Evolutionary conservation across 805 yeast genomes (phyloP).

Genomic region (Torulaspora delbrueckii): DNA sequence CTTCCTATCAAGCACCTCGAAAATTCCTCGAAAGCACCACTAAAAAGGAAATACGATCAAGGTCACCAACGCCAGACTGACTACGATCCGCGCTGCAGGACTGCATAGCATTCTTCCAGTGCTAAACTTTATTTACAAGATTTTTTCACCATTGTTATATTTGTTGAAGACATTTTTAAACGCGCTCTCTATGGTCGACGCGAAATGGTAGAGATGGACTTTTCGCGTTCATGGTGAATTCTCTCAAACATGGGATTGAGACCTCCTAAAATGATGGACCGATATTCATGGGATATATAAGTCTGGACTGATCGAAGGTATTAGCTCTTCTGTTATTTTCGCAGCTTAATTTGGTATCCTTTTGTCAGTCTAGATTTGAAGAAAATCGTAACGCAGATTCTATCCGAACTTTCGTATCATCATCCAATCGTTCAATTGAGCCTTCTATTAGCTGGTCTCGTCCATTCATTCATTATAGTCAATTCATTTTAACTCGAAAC

Average conservation of each 20-base stretch:
- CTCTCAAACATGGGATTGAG: neutral
- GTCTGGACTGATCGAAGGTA: neutral
- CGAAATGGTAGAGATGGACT: neutral
- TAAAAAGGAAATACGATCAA: neutral
- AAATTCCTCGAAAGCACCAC: neutral
- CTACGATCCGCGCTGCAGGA: neutral
- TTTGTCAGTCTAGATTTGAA: neutral
- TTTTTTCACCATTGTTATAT: neutral
- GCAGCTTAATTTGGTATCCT: neutral
- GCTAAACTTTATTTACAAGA: neutral
- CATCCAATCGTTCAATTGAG: slow-evolving; percentile 12
- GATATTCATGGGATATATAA: neutral
- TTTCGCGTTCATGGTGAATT: slow-evolving; percentile 4
- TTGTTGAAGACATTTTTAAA: neutral
- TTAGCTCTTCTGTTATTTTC: neutral
- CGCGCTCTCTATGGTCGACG: slow-evolving; percentile 3
- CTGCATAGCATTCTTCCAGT: neutral
- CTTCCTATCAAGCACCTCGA: neutral
- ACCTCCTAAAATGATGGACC: neutral
- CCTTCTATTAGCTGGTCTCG: slow-evolving; percentile 22
- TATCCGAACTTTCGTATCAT: neutral
- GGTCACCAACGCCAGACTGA: neutral
- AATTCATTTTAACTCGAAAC: neutral
- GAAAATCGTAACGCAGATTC: neutral
- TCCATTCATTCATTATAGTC: slow-evolving; percentile 23